A percentile compares a stretch with the other conserved stretches of the same genome.
These are phyloP conservation scores for Ricinus communis DNA, from an alignment of 345 rosid species.

Conservation along the genomic window DNA sequence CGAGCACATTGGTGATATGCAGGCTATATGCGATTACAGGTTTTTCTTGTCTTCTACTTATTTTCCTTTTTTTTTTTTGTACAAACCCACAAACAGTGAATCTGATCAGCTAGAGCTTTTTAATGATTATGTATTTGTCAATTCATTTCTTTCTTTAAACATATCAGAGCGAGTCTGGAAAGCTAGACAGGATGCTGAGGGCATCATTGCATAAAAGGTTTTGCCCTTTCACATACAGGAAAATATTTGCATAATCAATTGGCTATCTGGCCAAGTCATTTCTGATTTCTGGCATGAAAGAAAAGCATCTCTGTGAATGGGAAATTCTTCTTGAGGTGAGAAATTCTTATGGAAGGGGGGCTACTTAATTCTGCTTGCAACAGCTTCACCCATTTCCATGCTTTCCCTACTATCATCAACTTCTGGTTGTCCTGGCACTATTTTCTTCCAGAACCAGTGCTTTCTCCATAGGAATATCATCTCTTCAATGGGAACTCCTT, in stretches of 20 bases:
- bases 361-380: neutral
- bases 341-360: neutral
- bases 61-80: too few relatives aligned
- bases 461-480: slow-evolving; percentile 79
- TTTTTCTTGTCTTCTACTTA: too few relatives aligned
- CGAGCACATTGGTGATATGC: too few relatives aligned
- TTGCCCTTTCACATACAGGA: too few relatives aligned
- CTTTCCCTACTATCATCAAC: slow-evolving; percentile 18
- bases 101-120: too few relatives aligned
- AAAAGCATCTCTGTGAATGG: neutral
- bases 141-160: too few relatives aligned
- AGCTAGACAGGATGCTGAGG: too few relatives aligned
- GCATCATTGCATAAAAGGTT: too few relatives aligned
- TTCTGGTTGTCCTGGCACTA: slow-evolving; percentile 41
- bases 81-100: too few relatives aligned
- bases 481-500: slow-evolving; percentile 92
- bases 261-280: too few relatives aligned
- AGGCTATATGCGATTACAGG: too few relatives aligned
- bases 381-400: slow-evolving; percentile 13
- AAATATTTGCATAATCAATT: neutral
- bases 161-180: neutral
- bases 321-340: neutral
- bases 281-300: neutral
- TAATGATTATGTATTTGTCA: too few relatives aligned
- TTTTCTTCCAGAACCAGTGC: slow-evolving; percentile 93